Conservation (phyloP, 2,329 filamentous ascomycete genomes). For the Colletotrichum phormii region DNA sequence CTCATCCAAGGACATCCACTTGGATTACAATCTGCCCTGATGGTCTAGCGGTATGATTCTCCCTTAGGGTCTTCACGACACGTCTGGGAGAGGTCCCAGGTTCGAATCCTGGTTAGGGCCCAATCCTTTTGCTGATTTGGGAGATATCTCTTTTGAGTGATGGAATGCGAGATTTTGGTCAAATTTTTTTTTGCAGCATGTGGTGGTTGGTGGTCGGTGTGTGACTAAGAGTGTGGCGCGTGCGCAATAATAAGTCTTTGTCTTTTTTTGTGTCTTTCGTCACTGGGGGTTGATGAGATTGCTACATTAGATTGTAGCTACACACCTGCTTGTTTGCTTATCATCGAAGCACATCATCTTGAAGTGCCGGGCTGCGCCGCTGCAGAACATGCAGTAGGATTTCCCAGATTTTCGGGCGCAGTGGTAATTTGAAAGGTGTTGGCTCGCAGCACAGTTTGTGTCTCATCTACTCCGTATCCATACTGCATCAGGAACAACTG, state of each 20-base stretch:
- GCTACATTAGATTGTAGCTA: too few species aligned
- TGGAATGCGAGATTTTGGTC: background rate
- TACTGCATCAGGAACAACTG: background rate
- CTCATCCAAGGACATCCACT: rapidly evolving
- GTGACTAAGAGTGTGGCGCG: background rate
- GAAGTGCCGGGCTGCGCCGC: background rate
- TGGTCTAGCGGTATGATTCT: constrained; percentile 37
- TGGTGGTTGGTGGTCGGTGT: background rate
- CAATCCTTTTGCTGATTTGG: background rate
- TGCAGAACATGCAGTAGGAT: background rate
- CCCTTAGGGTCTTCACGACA: constrained; percentile 23
- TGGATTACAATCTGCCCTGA: constrained; percentile 10
- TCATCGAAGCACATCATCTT: background rate
- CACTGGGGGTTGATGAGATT: background rate
- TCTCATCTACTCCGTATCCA: background rate
- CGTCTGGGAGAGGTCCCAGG: constrained; percentile 31
- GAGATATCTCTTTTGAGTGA: background rate
- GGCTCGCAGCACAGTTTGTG: background rate
- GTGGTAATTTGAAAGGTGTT: background rate
- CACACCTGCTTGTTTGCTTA: background rate
- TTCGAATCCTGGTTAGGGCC: constrained; percentile 36
- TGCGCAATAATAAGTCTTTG: background rate
- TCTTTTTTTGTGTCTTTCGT: background rate
- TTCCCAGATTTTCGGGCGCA: too few species aligned
- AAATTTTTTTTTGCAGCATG: background rate